These are phyloP conservation scores for Alternaria burnsii DNA, from an alignment of 2,329 filamentous ascomycete species.

Conservation along the genomic window DNA sequence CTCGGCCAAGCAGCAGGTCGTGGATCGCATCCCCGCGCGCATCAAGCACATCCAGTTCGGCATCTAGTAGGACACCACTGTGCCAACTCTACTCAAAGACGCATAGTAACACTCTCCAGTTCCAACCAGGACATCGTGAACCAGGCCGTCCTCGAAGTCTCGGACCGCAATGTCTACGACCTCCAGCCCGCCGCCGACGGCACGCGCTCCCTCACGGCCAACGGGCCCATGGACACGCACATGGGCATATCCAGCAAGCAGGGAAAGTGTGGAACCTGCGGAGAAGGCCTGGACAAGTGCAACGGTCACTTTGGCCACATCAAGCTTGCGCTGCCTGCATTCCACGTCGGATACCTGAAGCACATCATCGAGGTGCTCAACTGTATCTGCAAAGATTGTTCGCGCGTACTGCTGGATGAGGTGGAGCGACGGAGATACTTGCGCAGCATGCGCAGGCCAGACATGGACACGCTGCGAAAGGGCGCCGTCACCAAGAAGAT, in stretches of 20 bases:
- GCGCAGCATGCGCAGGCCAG: constrained; percentile 80
- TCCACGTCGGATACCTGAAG: constrained; percentile 95
- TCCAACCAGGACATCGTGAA: constrained; percentile 95
- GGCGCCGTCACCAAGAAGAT: constrained; percentile 87
- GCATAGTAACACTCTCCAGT: constrained; percentile 55
- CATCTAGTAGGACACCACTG: constrained; percentile 69
- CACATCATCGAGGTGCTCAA: constrained; percentile 92
- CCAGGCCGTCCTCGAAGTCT: constrained; percentile 92
- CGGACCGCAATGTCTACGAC: constrained; percentile 93
- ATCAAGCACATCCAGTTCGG: constrained; percentile 95
- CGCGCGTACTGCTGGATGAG: constrained; percentile 82
- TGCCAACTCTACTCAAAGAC: not conserved
- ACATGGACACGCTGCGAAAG: constrained; percentile 85
- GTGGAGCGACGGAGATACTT: constrained; percentile 78
- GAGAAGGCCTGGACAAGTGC: constrained; percentile 80
- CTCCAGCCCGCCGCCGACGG: constrained; percentile 70
- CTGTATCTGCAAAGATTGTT: constrained; percentile 94
- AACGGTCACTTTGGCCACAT: constrained; percentile 97
- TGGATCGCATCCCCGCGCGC: constrained; percentile 86
- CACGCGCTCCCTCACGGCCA: constrained; percentile 72
- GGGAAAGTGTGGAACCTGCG: constrained; percentile 82
- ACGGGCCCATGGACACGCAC: constrained; percentile 88
- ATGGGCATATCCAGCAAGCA: constrained; percentile 89
- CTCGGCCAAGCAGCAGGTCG: constrained; percentile 82
- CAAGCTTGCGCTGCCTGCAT: constrained; percentile 86